These are phyloP conservation scores for Sporobolomyces roseus DNA, from an alignment of 768 basidiomycete genomes.

Conservation along the genomic window DNA sequence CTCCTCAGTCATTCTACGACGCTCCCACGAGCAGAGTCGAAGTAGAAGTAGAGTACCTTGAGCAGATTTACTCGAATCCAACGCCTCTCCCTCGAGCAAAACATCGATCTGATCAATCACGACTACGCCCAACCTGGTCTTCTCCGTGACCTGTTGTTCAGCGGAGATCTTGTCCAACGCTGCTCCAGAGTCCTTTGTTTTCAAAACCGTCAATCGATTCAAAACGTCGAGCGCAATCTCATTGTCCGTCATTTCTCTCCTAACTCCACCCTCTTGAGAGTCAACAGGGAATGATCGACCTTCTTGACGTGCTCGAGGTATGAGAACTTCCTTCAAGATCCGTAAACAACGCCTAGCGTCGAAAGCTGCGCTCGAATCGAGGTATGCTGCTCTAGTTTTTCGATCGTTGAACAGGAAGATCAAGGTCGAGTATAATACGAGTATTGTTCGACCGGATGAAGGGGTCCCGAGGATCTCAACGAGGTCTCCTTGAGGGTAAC, in stretches of 20 bases:
- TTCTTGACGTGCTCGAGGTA: neutral
- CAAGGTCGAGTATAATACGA: conserved; percentile 15
- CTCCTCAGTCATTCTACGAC: too few relatives aligned
- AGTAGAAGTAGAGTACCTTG: neutral
- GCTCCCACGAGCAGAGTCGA: neutral
- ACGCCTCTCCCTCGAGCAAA: conserved; percentile 12
- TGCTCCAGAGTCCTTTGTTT: neutral
- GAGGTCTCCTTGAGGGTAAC: conserved; percentile 63
- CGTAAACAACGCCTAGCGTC: conserved; percentile 23
- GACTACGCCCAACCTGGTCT: conserved; percentile 10
- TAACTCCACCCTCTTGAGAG: neutral
- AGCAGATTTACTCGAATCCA: neutral
- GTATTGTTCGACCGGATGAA: conserved; percentile 6
- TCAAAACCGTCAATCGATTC: conserved; percentile 19
- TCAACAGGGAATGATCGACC: conserved; percentile 1
- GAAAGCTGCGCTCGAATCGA: conserved; percentile 27
- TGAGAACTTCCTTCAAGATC: conserved; percentile 19
- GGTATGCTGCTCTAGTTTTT: neutral
- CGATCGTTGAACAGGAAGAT: conserved; percentile 1
- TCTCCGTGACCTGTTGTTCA: neutral
- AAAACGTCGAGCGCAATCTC: conserved; percentile 22
- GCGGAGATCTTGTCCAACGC: conserved; percentile 20
- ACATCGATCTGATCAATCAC: conserved; percentile 25
- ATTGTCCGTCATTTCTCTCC: neutral
- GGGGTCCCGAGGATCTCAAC: conserved; percentile 48